Percentiles rank a stretch among this genome's conserved stretches.
phyloP scores from a whole-genome alignment of 129 eudicot genomes.

The Mikania micrantha region DNA sequence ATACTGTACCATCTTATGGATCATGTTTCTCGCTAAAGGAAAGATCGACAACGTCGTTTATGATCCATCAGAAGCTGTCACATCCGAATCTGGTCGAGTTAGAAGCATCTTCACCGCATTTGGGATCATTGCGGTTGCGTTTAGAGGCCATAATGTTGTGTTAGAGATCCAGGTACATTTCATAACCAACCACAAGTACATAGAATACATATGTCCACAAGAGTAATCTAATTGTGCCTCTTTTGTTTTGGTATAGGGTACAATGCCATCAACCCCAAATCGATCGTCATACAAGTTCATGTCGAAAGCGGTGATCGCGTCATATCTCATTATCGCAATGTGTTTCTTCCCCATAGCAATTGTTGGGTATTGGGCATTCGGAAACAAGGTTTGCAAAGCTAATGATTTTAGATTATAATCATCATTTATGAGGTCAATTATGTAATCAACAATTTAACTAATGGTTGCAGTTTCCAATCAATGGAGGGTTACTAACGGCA shows the following conservation, averaged over 20 bases:
- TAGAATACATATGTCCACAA: too few relatives aligned
- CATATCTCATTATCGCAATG: slow-evolving; percentile 42
- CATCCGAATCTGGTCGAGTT: slow-evolving; percentile 10
- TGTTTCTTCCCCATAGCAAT: slow-evolving; percentile 62
- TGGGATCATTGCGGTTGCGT: slow-evolving; percentile 45
- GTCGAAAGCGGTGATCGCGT: slow-evolving; percentile 42
- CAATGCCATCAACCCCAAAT: slow-evolving; percentile 36
- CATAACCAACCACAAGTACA: too few relatives aligned
- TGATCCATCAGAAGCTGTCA: not conserved
- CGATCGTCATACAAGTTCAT: slow-evolving; percentile 35
- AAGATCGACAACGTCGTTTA: slow-evolving; percentile 12
- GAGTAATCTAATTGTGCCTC: not conserved
- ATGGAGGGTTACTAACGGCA: slow-evolving; percentile 38
- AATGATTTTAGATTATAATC: not conserved
- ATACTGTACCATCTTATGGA: slow-evolving; percentile 42
- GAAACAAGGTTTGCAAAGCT: slow-evolving; percentile 35
- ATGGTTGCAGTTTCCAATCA: slow-evolving; percentile 10
- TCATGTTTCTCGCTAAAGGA: slow-evolving; percentile 30
- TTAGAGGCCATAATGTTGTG: slow-evolving; percentile 79
- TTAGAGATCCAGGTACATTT: slow-evolving; percentile 66
- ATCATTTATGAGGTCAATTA: not conserved
- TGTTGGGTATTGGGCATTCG: slow-evolving; percentile 64
- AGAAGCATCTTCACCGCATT: slow-evolving; percentile 36
- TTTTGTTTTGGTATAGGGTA: slow-evolving; percentile 41
- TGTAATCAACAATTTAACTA: not conserved